Percentiles rank a stretch among this genome's conserved stretches.
Conservation (phyloP, 805 yeast genomes). For the Barnettozyma salicaria region DNA sequence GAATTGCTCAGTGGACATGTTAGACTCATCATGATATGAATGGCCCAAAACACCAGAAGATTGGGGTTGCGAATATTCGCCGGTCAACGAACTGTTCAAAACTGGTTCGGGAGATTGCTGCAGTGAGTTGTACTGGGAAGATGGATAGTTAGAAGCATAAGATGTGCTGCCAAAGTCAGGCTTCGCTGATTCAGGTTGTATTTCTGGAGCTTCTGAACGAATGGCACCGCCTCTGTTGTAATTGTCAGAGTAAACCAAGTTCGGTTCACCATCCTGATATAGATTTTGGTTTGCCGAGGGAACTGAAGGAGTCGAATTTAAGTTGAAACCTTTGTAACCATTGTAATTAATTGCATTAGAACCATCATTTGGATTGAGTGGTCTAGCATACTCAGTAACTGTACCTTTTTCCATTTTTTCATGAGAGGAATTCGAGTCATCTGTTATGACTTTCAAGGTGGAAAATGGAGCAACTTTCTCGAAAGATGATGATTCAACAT, state of each 20-base stretch:
- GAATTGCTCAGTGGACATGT: slow-evolving; percentile 9
- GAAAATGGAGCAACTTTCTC: slow-evolving; percentile 15
- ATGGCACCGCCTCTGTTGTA: slow-evolving; percentile 21
- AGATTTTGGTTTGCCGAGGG: neutral
- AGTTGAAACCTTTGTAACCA: slow-evolving; percentile 16
- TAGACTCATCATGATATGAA: slow-evolving; percentile 9
- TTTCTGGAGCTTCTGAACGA: slow-evolving; percentile 20
- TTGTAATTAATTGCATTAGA: slow-evolving; percentile 3
- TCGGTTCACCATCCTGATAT: slow-evolving; percentile 22
- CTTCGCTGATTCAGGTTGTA: slow-evolving; percentile 22
- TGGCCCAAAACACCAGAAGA: slow-evolving; percentile 10
- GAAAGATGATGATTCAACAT: slow-evolving; percentile 8
- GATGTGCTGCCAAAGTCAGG: slow-evolving; percentile 20
- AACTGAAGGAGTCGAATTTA: slow-evolving; percentile 4
- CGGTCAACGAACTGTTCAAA: neutral
- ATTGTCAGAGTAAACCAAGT: slow-evolving; percentile 23
- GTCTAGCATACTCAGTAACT: slow-evolving; percentile 22
- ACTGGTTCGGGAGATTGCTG: neutral
- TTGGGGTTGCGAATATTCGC: neutral
- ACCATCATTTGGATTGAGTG: slow-evolving; percentile 6
- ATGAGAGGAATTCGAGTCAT: slow-evolving; percentile 21
- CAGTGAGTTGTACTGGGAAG: slow-evolving; percentile 12
- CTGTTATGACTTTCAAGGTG: slow-evolving; percentile 20
- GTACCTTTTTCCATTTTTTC: slow-evolving; percentile 23
- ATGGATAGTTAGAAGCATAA: slow-evolving; percentile 17